Evolutionary conservation across 2,329 filamentous ascomycete genomes (phyloP).

Genomic region (Fusarium annulatum): DNA sequence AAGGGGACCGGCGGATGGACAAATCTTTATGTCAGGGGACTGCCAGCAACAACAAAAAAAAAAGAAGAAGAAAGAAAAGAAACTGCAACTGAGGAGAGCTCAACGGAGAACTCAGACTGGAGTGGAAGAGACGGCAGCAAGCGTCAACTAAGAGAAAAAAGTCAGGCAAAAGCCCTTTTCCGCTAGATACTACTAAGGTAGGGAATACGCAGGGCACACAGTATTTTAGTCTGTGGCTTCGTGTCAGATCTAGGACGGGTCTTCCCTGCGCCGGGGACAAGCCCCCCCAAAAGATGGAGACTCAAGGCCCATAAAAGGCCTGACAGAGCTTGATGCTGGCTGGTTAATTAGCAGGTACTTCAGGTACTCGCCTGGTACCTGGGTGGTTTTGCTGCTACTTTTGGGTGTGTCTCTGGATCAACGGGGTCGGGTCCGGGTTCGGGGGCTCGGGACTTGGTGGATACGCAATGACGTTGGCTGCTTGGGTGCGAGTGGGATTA

Average conservation of each 20-base stretch:
- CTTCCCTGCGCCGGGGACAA: conserved; percentile 42
- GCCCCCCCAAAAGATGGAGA: conserved; percentile 29
- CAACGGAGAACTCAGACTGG: conserved; percentile 4
- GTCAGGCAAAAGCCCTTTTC: conserved; percentile 30
- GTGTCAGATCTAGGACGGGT: conserved; percentile 47
- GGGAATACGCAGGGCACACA: conserved; percentile 29
- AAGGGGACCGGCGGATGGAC: conserved; percentile 14
- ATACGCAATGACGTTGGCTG: conserved; percentile 46
- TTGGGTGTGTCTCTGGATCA: conserved; percentile 42
- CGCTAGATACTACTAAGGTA: conserved; percentile 1
- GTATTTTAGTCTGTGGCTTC: conserved; percentile 43
- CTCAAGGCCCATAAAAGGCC: conserved; percentile 17
- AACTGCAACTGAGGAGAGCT: conserved; percentile 7
- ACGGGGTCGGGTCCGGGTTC: conserved; percentile 43
- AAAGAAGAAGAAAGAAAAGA: not conserved
- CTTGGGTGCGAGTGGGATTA: conserved; percentile 4
- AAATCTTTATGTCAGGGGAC: conserved; percentile 27
- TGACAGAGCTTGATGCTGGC: conserved; percentile 28
- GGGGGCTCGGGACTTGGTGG: conserved; percentile 46
- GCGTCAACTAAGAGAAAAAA: conserved; percentile 16
- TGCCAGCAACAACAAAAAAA: not conserved
- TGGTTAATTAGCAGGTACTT: conserved; percentile 18
- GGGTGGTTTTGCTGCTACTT: conserved; percentile 32
- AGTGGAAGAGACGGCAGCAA: conserved; percentile 22
- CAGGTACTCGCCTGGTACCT: conserved; percentile 31